phyloP scores from a whole-genome alignment of 1,284 basidiomycete genomes.

The Boletus albobrunnescens region DNA sequence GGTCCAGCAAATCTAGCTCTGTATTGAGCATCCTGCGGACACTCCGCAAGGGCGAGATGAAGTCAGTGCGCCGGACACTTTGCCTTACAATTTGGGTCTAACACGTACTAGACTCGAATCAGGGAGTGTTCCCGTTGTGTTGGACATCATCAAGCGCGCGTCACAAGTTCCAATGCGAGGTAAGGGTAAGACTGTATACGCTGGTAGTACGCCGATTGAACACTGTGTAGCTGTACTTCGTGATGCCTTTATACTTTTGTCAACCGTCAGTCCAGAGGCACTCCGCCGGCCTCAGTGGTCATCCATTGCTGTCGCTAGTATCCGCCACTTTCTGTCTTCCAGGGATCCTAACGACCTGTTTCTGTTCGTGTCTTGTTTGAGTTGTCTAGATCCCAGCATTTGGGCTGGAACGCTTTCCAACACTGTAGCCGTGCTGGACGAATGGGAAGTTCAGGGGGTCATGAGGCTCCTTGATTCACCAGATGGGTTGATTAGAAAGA shows the following conservation, averaged over 20 bases:
- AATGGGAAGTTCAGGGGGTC: constrained; percentile 64
- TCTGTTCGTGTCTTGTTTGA: constrained; percentile 60
- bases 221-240: constrained; percentile 39
- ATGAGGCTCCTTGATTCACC: constrained; percentile 60
- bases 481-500: constrained; percentile 56
- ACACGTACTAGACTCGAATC: constrained; percentile 27
- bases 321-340: constrained; percentile 57
- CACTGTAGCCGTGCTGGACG: constrained; percentile 52
- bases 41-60: constrained; percentile 21
- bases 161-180: constrained; percentile 34
- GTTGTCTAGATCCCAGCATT: constrained; percentile 48
- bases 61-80: constrained; percentile 13
- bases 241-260: constrained; percentile 50
- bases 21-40: constrained; percentile 17
- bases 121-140: constrained; percentile 29
- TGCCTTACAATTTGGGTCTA: constrained; percentile 18
- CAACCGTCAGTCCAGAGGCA: constrained; percentile 29
- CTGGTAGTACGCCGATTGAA: constrained; percentile 2
- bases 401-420: constrained; percentile 63
- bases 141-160: constrained; percentile 40
- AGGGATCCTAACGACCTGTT: constrained; percentile 56
- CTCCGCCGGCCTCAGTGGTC: constrained; percentile 32
- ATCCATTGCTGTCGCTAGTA: constrained; percentile 40
- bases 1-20: constrained; percentile 4
- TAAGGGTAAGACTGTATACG: constrained; percentile 34